Evolutionary conservation across 169 alveolate species (phyloP).

Genomic region (Cryptosporidium muris): DNA sequence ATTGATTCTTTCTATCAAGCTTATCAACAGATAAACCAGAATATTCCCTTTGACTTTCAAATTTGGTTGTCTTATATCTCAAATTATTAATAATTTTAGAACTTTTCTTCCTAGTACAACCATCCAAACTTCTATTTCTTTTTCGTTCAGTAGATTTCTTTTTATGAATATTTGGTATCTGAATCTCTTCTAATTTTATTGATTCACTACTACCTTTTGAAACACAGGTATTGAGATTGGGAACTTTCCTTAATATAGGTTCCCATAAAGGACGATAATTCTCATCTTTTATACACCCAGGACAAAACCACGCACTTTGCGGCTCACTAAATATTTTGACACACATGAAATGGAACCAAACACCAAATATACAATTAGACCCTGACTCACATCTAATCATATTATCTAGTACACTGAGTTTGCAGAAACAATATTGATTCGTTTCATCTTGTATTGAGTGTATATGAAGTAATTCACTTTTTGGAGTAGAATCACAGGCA

Average conservation of each 20-base stretch:
- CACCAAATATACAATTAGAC: conserved; percentile 48
- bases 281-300: conserved; percentile 45
- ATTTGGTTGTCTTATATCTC: too few species aligned
- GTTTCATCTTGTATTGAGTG: conserved; percentile 51
- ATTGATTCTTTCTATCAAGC: too few species aligned
- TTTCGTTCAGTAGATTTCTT: conserved; percentile 4
- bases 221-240: neutral
- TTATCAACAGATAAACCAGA: too few species aligned
- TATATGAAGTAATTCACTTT: conserved; percentile 12
- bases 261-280: conserved; percentile 61
- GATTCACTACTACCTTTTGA: neutral
- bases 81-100: conserved; percentile 12
- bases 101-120: conserved; percentile 28
- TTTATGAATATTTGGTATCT: too few species aligned
- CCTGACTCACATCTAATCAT: conserved; percentile 69
- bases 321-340: conserved; percentile 49
- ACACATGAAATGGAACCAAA: conserved; percentile 66
- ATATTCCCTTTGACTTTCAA: too few species aligned
- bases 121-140: conserved; percentile 31
- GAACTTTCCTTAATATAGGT: conserved; percentile 24
- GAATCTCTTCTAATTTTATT: neutral
- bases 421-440: conserved; percentile 46
- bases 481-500: conserved; percentile 19
- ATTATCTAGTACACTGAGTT: conserved; percentile 60
- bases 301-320: conserved; percentile 66